Evolutionary conservation across 345 rosid species (phyloP).

Genomic region (Citrus trifoliata): DNA sequence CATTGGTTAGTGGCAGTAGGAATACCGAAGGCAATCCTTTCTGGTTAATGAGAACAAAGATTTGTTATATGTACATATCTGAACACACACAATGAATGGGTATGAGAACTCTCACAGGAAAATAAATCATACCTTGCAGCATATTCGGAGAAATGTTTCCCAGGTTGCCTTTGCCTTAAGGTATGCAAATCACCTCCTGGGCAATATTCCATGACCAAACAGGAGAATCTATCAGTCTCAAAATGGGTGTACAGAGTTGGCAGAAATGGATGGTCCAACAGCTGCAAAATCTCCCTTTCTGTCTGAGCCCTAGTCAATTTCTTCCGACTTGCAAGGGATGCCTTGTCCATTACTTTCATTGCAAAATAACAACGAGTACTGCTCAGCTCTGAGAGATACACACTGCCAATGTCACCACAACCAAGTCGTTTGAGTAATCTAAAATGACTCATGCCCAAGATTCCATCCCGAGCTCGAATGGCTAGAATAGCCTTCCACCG

Average conservation of each 20-base stretch:
- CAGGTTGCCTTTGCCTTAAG: conserved; percentile 91
- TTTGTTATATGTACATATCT: neutral
- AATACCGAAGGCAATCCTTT: neutral
- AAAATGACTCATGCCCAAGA: conserved; percentile 93
- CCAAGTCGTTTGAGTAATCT: conserved; percentile 89
- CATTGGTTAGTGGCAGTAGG: neutral
- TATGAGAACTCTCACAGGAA: neutral
- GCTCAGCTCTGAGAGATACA: conserved; percentile 88
- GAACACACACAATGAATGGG: neutral
- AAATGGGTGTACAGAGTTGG: conserved; percentile 95
- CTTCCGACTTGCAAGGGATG: conserved; percentile 92
- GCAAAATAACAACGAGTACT: conserved; percentile 91
- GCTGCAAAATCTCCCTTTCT: conserved; percentile 94
- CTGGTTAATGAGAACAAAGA: neutral
- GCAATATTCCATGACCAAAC: conserved; percentile 97
- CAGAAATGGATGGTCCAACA: conserved; percentile 93
- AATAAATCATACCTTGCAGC: conserved; percentile 81
- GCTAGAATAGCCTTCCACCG: conserved; percentile 96
- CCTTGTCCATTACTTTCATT: conserved; percentile 99
- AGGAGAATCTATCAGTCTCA: conserved; percentile 93
- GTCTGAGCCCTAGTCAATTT: conserved; percentile 95
- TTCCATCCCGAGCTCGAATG: conserved; percentile 78
- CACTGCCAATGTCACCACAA: conserved; percentile 98
- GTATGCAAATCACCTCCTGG: conserved; percentile 99
- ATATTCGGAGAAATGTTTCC: conserved; percentile 93